Percentiles rank a stretch among this genome's conserved stretches.
Evolutionary conservation across 805 yeast genomes (phyloP).

Genomic region (Tetrapisispora nanseiensis): DNA sequence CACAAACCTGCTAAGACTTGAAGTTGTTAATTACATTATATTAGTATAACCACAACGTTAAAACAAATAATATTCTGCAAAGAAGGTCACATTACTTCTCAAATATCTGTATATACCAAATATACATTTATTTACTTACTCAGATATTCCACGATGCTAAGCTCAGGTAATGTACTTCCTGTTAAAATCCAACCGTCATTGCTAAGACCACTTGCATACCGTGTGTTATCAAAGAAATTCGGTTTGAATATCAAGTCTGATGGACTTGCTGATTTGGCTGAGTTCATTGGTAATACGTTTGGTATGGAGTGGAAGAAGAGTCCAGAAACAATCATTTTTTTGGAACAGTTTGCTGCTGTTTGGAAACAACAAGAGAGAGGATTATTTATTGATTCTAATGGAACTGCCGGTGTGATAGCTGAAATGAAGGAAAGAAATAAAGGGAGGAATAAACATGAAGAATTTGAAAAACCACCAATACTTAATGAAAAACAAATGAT

Average conservation of each 20-base stretch:
- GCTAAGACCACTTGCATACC: slow-evolving; percentile 82
- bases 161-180: slow-evolving; percentile 45
- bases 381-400: slow-evolving; percentile 69
- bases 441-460: slow-evolving; percentile 6
- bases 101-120: too few relatives aligned
- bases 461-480: not conserved
- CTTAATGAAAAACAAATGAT: not conserved
- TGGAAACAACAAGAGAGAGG: slow-evolving; percentile 93
- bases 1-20: too few relatives aligned
- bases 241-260: slow-evolving; percentile 84
- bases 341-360: slow-evolving; percentile 67
- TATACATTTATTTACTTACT: too few relatives aligned
- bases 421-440: slow-evolving; percentile 38
- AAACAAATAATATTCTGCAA: too few relatives aligned
- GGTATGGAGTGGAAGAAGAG: slow-evolving; percentile 74
- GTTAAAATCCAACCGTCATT: slow-evolving; percentile 70
- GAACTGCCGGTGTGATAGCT: slow-evolving; percentile 51
- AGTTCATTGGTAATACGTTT: slow-evolving; percentile 62
- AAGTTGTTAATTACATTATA: too few relatives aligned
- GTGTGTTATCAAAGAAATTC: slow-evolving; percentile 83
- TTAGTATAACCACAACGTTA: too few relatives aligned
- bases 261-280: slow-evolving; percentile 66
- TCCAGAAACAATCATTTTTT: slow-evolving; percentile 20
- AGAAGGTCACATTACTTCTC: too few relatives aligned
- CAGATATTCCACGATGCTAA: slow-evolving; percentile 16